Base-by-base conservation (phyloP, 768 basidiomycete species). In the Tulasnella sp. region DNA sequence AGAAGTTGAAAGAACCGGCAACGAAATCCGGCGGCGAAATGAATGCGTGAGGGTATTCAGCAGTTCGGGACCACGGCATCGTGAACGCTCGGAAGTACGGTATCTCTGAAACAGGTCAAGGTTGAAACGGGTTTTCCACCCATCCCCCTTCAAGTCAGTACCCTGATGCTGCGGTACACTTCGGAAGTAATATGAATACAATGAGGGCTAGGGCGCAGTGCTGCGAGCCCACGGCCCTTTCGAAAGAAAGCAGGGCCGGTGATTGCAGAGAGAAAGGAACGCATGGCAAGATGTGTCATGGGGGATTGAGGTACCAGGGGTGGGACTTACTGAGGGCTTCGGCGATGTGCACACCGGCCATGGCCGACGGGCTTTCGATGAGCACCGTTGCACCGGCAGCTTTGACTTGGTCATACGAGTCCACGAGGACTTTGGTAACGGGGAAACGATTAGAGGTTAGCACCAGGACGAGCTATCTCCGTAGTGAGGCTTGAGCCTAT, bases 281-380 rank as follows among this genome's bases (percentile, higher is more conserved):
- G 2, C 29, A 6, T 11, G 25, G 31, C 12, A 31, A 31, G 29
- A 64, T 31, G 58, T n/a, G 58, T 25, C 58, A 64, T 31, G 58
- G 58, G 31, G 25, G 37, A 70, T 34, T n/a, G 38, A 71, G 38
- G 37, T 19, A 71, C 38, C 69, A 45, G 69, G 69, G 69, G 69
- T 19, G 36, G 37, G 37, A 84, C 85, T 74, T 75, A 87, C 88
- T 83, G 19, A 91, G 83, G 3, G 88, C 89, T 81, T 91, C 91
- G 12, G 91, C 89, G 77, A 91, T 90, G 80, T 91, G 91, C 2
- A 91, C 87, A 54, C 91, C 90, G 4, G 89, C 87, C 89, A 91
- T 90, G 1, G 89, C 88, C 3, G 89, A 90, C 0, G 90, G 90
- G 64, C 87, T 88, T 80, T 91, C 90, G 67, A 91, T 84, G 12